Conservation (phyloP, 768 basidiomycete species). For the Kwoniella bestiolae region DNA sequence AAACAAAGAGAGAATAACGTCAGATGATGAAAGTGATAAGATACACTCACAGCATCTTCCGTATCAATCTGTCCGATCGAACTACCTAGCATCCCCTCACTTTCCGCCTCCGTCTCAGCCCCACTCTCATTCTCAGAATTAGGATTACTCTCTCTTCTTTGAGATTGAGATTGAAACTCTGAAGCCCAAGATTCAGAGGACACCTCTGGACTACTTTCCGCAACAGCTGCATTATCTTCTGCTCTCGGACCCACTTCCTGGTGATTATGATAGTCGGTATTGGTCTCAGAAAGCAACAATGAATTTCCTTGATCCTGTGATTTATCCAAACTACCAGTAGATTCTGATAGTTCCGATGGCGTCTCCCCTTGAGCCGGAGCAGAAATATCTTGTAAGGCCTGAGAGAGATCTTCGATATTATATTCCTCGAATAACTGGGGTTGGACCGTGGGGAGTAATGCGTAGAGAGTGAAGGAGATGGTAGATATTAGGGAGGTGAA, state of each 20-base stretch:
- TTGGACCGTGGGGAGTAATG: conserved; percentile 52
- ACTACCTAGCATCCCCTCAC: conserved; percentile 21
- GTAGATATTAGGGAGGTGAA: conserved; percentile 53
- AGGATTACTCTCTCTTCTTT: conserved; percentile 5
- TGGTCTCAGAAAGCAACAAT: conserved; percentile 6
- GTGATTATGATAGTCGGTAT: background rate
- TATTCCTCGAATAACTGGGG: conserved; percentile 45
- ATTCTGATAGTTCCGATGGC: conserved; percentile 2
- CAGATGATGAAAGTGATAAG: background rate
- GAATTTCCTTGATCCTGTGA: conserved; percentile 11
- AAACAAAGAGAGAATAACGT: no score
- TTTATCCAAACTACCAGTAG: conserved; percentile 3
- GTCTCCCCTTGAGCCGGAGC: no score
- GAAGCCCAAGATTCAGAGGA: conserved; percentile 37
- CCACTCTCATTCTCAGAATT: conserved; percentile 9
- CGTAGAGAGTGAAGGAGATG: conserved; percentile 56
- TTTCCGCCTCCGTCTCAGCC: conserved; percentile 13
- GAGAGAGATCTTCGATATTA: conserved; percentile 47
- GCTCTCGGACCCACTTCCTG: background rate
- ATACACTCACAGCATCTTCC: conserved; percentile 41
- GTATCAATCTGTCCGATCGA: conserved; percentile 27
- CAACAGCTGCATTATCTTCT: no score
- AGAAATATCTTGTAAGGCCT: conserved; percentile 43
- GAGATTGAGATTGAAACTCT: conserved; percentile 33
- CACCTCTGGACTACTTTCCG: background rate